These are phyloP conservation scores for Lasiosphaeria hispida DNA, from an alignment of 495 filamentous ascomycete genomes.

Conservation along the genomic window DNA sequence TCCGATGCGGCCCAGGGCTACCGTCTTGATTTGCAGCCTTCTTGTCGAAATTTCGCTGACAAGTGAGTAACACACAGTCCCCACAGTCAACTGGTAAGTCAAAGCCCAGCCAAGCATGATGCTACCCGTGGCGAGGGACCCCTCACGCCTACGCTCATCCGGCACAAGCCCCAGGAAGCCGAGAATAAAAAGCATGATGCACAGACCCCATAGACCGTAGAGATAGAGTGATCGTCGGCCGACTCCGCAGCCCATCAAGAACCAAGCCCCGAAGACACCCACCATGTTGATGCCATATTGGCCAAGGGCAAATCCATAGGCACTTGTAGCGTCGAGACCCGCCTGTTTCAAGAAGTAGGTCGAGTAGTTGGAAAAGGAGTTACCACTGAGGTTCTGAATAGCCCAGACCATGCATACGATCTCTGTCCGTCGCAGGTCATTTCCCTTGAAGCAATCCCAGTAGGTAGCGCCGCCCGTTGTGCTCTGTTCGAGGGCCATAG, in stretches of 20 bases:
- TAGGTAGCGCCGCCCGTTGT: conserved; percentile 69
- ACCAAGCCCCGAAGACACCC: conserved; percentile 72
- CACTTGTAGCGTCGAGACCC: conserved; percentile 55
- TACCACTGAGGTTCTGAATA: conserved; percentile 77
- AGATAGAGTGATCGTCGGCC: conserved; percentile 72
- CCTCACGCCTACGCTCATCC: conserved; percentile 48
- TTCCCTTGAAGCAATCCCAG: conserved; percentile 72
- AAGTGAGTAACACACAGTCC: conserved; percentile 75
- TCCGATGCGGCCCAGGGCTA: conserved; percentile 60
- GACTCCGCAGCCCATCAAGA: conserved; percentile 64
- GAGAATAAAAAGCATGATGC: conserved; percentile 65
- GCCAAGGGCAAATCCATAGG: conserved; percentile 70
- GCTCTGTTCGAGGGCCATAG: conserved; percentile 69
- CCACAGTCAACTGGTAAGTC: conserved; percentile 73
- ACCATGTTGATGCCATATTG: conserved; percentile 75
- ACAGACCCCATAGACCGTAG: conserved; percentile 64
- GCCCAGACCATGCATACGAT: conserved; percentile 80
- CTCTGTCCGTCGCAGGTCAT: conserved; percentile 72
- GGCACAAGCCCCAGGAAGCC: conserved; percentile 70
- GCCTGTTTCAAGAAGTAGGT: conserved; percentile 76
- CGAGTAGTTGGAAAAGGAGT: conserved; percentile 76
- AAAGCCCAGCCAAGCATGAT: conserved; percentile 73
- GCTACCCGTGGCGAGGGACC: conserved; percentile 63
- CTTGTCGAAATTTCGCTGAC: conserved; percentile 73
- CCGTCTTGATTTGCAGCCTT: conserved; percentile 74